Base-by-base conservation (phyloP, 73 alveolate genomes). In the Uronychia setigera region DNA sequence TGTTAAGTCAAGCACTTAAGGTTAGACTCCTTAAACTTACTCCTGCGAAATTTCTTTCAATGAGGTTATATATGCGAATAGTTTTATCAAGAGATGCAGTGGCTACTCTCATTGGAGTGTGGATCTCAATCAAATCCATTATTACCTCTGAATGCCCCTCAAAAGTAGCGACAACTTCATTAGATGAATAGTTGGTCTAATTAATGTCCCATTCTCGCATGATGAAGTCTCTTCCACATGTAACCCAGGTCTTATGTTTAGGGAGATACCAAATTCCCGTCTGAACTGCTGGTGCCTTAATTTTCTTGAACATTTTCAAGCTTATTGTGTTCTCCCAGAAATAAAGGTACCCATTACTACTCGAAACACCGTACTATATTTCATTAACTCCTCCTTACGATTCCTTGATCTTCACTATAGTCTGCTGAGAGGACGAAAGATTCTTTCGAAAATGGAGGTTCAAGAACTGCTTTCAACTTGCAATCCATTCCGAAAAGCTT, bases 61-160 rank as follows among this genome's bases (percentile, higher is more conserved):
- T 84, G 28, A 95, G 93, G 79, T 95, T 92, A 58, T 88, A 90
- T 31, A 96, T 86, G 58, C 96, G 82, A 28, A 96, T 95, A 58
- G 88, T 86, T 85, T 94, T 92, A 89, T 94, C 98, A 59, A 95
- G 83, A 58, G 97, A 90, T 57, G 96, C 97, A 32, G 98, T 92
- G 28, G 97, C 93, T 31, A 94, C 91, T 59, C 91, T 84, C 60
- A 86, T 87, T 31, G 97, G 98, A 31, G 81, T 86, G 32, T 87
- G 90, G 1, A 92, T 92, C 60, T 94, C 98, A 74, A 94, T 89
- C 77, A 85, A 87, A 88, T 94, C 97, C 88, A 90, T 90, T 35
- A 96, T 94, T 75, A 83, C 94, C 60, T 83, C 86, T 80, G 75
- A 80, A 87, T 94, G 97, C 75, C 92, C 93, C 35, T 89, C 81